Evolutionary conservation across 768 basidiomycete species (phyloP), one percentile per base, ranked within the genome.

Genomic region (Cystofilobasidium ferigula): DNA sequence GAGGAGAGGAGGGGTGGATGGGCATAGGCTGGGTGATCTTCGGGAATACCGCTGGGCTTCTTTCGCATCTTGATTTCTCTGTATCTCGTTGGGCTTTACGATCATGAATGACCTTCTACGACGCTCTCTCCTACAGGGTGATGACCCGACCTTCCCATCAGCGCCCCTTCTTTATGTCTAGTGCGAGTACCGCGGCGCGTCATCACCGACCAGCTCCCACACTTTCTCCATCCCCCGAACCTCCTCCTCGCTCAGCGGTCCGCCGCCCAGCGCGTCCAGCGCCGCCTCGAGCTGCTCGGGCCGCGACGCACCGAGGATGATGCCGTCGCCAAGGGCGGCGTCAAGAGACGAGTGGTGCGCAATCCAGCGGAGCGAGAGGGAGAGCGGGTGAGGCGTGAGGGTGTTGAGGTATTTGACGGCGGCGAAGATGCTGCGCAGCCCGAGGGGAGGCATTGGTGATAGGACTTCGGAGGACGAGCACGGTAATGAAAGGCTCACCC

Each of bases 351-450:
- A 61, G 22, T 61, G 60, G 45, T 47, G 42, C 2, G 43, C 45
- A 22, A 61, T 24, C 60, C 60, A 61, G 26, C 60, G 60, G 10
- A 61, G 34, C 18, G 60, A 48, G 20, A 61, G 43, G 8, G 60
- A 12, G 14, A 61, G 60, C 16, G 60, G 60, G 45, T 40, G 8
- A n/a, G 45, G 43, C 20, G 30, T 43, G 32, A 61, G 45, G 14
- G 30, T 12, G 45, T 61, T 61, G 20, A 61, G 60, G 16, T 61
- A 45, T 30, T 51, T 28, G 14, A 61, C 45, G n/a, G 60, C 60
- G 2, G 22, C 24, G 26, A 61, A 61, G 45, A 61, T 61, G 43
- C 42, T 22, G 6, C 16, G 35, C 35, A 42, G 10, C 10, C 10
- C 10, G 20, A 42, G 40, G 20, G 40, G 20, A 10, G 40, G 10